Evolutionary conservation across 352 stramenopile genomes (phyloP), one percentile per base, ranked within the genome.

Genomic region (Phytophthora pseudosyringae): DNA sequence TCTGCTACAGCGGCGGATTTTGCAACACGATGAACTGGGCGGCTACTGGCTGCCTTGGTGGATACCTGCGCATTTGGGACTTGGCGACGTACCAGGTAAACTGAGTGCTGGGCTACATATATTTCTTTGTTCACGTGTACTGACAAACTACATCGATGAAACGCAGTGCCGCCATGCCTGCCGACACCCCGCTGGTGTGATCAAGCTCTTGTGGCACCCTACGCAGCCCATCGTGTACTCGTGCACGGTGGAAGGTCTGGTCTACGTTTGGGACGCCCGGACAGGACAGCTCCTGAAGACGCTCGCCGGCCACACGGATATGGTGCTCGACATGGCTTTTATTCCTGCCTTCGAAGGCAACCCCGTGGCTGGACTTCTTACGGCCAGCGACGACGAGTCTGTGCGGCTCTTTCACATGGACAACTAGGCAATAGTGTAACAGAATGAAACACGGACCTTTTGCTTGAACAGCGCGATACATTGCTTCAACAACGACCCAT

Each of bases 41-140:
- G 36, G 96, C 97, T 16, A 99, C 97, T 1, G 97, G 91, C 26
- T 97, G 95, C 32, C 90, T 98, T 3, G 96, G 98, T 58, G 96
- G 97, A 53, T 87, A 81, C 28, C 63, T 99, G 46, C 98, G 98
- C 62, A 98, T 99, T 65, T 99, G 96, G 96, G 97, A 99, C 75
- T 83, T 98, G 40, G 81, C 83, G 8, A 91, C 84, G 1, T 83
- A 93, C 63, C 81, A 93, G 56, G 86, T 93, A 77, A 55, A 33
- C 40, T 15, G 12, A 9, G 9, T 61, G 38, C 16, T 35, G 15
- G 4, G 16, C 25, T 21, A 46, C 43, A 35, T 26, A n/a, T 7
- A 45, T 49, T 50, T 9, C n/a, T 50, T 29, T 2, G 25, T 7
- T 11, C 8, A 16, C 33, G 13, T 15, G 28, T 33, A 36, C 49